Evolutionary conservation across 768 basidiomycete genomes (phyloP), one percentile per base, ranked within the genome.

Genomic region (Ramaria rubella): DNA sequence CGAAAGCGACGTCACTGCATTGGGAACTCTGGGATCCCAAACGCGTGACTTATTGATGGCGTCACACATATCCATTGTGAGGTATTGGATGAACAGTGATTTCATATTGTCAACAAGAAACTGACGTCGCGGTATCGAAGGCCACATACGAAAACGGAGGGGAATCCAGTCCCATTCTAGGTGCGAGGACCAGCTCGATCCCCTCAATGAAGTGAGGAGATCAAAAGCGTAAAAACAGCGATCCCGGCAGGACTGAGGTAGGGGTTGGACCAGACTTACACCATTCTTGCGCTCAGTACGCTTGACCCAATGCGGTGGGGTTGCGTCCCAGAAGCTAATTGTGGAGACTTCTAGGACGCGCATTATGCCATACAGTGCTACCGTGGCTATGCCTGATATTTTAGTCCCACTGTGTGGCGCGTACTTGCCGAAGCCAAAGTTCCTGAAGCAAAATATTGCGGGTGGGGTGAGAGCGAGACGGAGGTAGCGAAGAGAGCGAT

Each of bases 181-280:
- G 33, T 56, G 15, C 15, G 27, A 17, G 29, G 36, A 23, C 55
- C 55, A 56, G 40, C 55, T 56, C 27, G 45, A 24, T 11, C 55
- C 55, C 36, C 55, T 27, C 26, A 17, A 19, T n/a, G 55, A 56
- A 17, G 31, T 46, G 8, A 56, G 27, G n/a, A 56, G 43, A 38
- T 56, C 55, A 26, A 56, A 49, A 31, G 42, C 55, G 21, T 48
- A 56, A 46, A 56, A 46, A 12, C 43, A 36, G n/a, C 55, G 42
- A 48, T 46, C 45, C 3, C n/a, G 17, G 27, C 46, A 34, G 19
- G 42, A 23, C 9, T 34, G 11, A 2, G 43, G 52, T 3, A 23
- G 38, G 17, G 45, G 2, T n/a, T 31, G 33, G 5, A 33, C 5
- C 9, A 12, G 23, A 48, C 44, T 19, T 11, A 21, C 9, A 26